phyloP scores from a whole-genome alignment of 192 early-diverging fungal genomes.

The Anaeromyces robustus region DNA sequence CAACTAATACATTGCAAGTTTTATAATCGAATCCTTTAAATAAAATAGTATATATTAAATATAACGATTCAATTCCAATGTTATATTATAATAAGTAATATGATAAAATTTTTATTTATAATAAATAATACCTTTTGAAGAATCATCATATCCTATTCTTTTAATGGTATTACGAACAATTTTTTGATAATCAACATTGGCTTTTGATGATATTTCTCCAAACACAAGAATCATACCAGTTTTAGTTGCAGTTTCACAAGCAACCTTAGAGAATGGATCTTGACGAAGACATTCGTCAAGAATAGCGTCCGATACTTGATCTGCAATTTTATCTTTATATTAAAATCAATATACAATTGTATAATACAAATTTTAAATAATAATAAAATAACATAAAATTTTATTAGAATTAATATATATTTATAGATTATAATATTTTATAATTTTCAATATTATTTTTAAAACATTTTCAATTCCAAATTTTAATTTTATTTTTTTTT shows the following conservation, averaged over 20 bases:
- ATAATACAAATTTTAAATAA: no score
- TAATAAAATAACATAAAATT: no score
- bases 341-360: no score
- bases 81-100: no score
- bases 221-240: constrained; percentile 99
- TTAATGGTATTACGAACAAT: constrained; percentile 98
- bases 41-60: not conserved
- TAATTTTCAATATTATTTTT: no score
- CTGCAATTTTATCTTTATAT: constrained; percentile 3
- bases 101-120: no score
- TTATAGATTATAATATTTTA: no score
- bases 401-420: no score
- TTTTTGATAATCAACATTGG: constrained; percentile 94
- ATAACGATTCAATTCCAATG: no score
- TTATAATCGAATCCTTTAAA: constrained; percentile 89
- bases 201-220: constrained; percentile 99
- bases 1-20: constrained; percentile 99
- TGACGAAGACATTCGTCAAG: constrained; percentile 46
- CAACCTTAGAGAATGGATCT: constrained; percentile 95
- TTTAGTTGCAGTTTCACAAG: constrained; percentile 98
- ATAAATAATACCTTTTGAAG: constrained; percentile 52
- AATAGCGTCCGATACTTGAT: constrained; percentile 4
- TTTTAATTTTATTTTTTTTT: no score
- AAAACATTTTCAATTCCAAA: no score
- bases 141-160: constrained; percentile 98